These are phyloP conservation scores for Neonectria magnoliae DNA, from an alignment of 2,329 filamentous ascomycete species.

Conservation along the genomic window DNA sequence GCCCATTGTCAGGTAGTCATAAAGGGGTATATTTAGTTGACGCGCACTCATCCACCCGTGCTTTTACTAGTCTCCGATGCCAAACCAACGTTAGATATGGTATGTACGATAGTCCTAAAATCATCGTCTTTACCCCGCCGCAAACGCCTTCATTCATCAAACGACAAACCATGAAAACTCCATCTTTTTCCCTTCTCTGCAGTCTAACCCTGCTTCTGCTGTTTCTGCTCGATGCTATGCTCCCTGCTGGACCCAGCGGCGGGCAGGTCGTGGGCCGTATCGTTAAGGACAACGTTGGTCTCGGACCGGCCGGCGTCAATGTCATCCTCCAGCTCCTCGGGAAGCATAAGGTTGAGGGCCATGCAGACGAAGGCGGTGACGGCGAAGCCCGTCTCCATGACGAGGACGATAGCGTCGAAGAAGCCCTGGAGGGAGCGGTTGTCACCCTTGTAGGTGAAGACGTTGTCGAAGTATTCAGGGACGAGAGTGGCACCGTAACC, in stretches of 20 bases:
- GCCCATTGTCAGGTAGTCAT: not conserved
- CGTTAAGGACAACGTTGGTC: conserved; percentile 30
- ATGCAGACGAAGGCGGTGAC: conserved; percentile 79
- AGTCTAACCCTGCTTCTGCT: conserved; percentile 9
- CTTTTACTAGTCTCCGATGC: not conserved
- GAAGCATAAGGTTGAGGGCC: conserved; percentile 76
- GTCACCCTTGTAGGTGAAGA: conserved; percentile 77
- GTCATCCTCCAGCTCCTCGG: conserved; percentile 77
- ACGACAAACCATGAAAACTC: not conserved
- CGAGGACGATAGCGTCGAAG: conserved; percentile 75
- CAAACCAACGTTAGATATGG: not conserved
- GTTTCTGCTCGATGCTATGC: conserved; percentile 26
- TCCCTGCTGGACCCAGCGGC: conserved; percentile 17
- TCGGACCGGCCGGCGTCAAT: conserved; percentile 40
- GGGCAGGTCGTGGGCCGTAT: conserved; percentile 21
- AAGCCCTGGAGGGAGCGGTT: conserved; percentile 78
- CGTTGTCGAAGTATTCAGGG: conserved; percentile 72
- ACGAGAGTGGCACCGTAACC: conserved; percentile 77
- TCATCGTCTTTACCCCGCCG: conserved; percentile 2
- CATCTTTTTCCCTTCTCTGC: not conserved
- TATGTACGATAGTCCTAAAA: conserved; percentile 4
- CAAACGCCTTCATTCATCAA: conserved; percentile 19
- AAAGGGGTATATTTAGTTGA: conserved; percentile 17
- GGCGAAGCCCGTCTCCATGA: conserved; percentile 80
- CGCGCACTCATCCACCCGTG: not conserved